phyloP scores from a whole-genome alignment of 2,329 filamentous ascomycete genomes.

The Cladosporium sp. region DNA sequence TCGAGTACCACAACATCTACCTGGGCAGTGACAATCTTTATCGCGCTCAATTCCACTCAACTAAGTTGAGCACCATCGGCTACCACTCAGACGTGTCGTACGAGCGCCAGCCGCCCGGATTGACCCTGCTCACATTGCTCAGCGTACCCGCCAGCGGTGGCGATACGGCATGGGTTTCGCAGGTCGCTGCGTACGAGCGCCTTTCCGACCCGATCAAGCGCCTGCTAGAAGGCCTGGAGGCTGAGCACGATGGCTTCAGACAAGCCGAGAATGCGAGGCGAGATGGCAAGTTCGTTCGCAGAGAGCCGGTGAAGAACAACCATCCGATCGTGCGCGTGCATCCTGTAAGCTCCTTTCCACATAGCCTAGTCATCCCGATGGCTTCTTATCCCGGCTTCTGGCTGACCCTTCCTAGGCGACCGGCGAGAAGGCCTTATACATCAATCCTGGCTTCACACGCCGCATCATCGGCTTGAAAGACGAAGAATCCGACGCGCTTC shows the following conservation, averaged over 20 bases:
- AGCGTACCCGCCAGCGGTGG: conserved; percentile 78
- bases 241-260: conserved; percentile 71
- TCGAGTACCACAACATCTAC: conserved; percentile 19
- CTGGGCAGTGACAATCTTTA: background rate
- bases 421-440: conserved; percentile 10
- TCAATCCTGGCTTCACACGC: conserved; percentile 16
- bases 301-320: conserved; percentile 7
- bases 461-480: conserved; percentile 15
- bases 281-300: conserved; percentile 16
- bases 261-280: conserved; percentile 5
- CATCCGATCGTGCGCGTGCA: conserved; percentile 11
- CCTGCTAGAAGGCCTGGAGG: conserved; percentile 76
- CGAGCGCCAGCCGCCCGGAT: conserved; percentile 83
- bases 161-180: conserved; percentile 80
- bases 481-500: conserved; percentile 8
- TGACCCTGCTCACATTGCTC: conserved; percentile 83
- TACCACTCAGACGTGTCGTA: conserved; percentile 87
- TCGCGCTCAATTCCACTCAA: conserved; percentile 59
- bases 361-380: conserved; percentile 61
- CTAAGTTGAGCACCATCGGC: background rate
- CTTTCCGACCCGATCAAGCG: conserved; percentile 77
- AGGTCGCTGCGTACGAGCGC: conserved; percentile 76
- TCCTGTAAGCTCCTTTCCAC: conserved; percentile 36
- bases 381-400: background rate
- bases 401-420: background rate